Base-by-base conservation (phyloP, 169 alveolate genomes). In the Plasmodium reichenowi region DNA sequence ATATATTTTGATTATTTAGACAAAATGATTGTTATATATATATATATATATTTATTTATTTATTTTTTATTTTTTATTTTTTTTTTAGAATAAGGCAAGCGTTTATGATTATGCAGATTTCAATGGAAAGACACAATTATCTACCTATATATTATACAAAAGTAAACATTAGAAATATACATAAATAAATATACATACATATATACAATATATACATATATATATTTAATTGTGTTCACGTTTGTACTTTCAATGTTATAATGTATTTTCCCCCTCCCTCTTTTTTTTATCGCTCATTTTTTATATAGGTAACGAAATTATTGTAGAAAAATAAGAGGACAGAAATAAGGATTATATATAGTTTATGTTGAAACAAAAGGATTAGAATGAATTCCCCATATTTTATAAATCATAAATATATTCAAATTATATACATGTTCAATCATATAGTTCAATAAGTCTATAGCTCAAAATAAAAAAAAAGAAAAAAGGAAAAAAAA, bases 271-370 rank as follows among this genome's bases (percentile, higher is more conserved):
- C 38, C 38, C 2, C 38, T 1, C 38, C 38, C 38, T 20, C 22
- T 20, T 20, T 20, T 20, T 20, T 29, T 29, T 29, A 29, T 2
- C 2, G 6, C 2, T 29, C 43, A 32, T 32, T 4, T 32, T 32
- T 3, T 6, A 32, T 32, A 32, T 32, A 32, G 43, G 97, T 98
- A 99, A 88, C 97, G 97, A 92, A 92, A 96, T 60, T 97, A 98
- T 38, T 94, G 96, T 76, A 98, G 99, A 10, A 93, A 97, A 62
- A 88, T 98, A 94, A 98, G 95, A 62, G 92, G 97, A 54, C 99
- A 98, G 91, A 26, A 26, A 26, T 26, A 26, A 26, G 3, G 29
- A 26, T 26, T 26, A 26, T 26, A 26, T 26, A 26, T 26, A 26
- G 29, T 26, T 26, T 26, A 26, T 26, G 29, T 26, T 26, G 29